These are phyloP conservation scores for Botrytis fabae DNA, from an alignment of 2,329 filamentous ascomycete genomes.

Conservation along the genomic window DNA sequence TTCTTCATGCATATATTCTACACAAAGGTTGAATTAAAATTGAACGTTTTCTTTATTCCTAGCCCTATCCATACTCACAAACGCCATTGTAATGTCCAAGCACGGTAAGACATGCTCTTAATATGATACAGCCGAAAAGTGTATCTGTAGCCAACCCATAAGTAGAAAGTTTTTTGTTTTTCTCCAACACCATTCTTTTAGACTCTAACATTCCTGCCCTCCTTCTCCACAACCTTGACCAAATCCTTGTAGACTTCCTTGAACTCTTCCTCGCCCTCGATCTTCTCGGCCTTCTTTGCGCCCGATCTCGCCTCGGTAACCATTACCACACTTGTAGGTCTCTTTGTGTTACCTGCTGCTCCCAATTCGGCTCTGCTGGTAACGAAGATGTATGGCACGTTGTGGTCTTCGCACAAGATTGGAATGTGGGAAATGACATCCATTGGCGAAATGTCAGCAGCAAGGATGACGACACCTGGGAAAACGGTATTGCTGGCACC, in stretches of 20 bases:
- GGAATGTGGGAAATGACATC: conserved; percentile 98
- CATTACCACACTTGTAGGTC: conserved; percentile 96
- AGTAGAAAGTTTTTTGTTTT: conserved; percentile 8
- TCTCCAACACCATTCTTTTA: conserved; percentile 25
- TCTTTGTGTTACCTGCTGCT: conserved; percentile 90
- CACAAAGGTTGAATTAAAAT: conserved; percentile 14
- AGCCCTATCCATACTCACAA: conserved; percentile 22
- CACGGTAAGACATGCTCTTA: conserved; percentile 23
- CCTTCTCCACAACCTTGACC: conserved; percentile 66
- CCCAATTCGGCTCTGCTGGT: conserved; percentile 90
- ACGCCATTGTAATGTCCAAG: conserved; percentile 24
- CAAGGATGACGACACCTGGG: conserved; percentile 82
- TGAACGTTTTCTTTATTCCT: conserved; percentile 22
- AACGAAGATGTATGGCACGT: conserved; percentile 95
- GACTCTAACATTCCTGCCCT: conserved; percentile 52
- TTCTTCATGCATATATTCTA: not conserved
- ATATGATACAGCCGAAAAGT: conserved; percentile 27
- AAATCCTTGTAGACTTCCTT: conserved; percentile 64
- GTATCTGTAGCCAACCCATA: conserved; percentile 20
- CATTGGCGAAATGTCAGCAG: conserved; percentile 96
- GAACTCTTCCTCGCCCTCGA: conserved; percentile 58
- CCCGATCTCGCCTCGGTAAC: conserved; percentile 59
- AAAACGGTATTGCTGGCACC: conserved; percentile 63
- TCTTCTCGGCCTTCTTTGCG: conserved; percentile 44
- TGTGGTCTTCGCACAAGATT: conserved; percentile 96